phyloP scores from a whole-genome alignment of 2,329 filamentous ascomycete species.

The Botrytis elliptica region DNA sequence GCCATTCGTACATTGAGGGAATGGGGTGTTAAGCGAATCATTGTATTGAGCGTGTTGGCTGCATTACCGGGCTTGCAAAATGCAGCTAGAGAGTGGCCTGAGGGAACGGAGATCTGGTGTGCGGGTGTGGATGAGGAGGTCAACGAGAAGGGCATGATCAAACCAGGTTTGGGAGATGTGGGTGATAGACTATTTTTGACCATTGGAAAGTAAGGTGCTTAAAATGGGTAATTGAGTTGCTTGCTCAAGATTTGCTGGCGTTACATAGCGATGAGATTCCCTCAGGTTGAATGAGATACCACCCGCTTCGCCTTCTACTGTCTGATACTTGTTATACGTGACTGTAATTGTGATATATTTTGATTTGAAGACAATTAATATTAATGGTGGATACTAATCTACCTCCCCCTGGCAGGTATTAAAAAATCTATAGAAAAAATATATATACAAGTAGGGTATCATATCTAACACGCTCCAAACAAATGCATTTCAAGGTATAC shows the following conservation, averaged over 20 bases:
- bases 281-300: constrained; percentile 16
- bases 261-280: neutral
- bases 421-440: constrained; percentile 7
- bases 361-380: neutral
- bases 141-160: constrained; percentile 82
- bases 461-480: constrained; percentile 12
- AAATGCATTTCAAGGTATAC: constrained; percentile 13
- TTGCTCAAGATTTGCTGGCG: neutral
- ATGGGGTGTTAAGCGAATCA: constrained; percentile 83
- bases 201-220: constrained; percentile 66
- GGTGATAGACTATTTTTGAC: constrained; percentile 89
- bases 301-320: neutral
- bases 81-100: constrained; percentile 76
- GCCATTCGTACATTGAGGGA: constrained; percentile 86
- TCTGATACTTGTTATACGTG: neutral
- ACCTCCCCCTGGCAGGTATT: constrained; percentile 19
- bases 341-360: neutral
- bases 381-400: constrained; percentile 23
- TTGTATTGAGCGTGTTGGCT: constrained; percentile 74
- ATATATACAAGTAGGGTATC: constrained; percentile 28
- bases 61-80: constrained; percentile 67
- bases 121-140: constrained; percentile 75
- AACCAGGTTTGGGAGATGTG: constrained; percentile 85
- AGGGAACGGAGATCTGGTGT: constrained; percentile 76
- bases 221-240: neutral